phyloP scores from a whole-genome alignment of 2,329 filamentous ascomycete genomes.

The Pyrenochaeta sp. region DNA sequence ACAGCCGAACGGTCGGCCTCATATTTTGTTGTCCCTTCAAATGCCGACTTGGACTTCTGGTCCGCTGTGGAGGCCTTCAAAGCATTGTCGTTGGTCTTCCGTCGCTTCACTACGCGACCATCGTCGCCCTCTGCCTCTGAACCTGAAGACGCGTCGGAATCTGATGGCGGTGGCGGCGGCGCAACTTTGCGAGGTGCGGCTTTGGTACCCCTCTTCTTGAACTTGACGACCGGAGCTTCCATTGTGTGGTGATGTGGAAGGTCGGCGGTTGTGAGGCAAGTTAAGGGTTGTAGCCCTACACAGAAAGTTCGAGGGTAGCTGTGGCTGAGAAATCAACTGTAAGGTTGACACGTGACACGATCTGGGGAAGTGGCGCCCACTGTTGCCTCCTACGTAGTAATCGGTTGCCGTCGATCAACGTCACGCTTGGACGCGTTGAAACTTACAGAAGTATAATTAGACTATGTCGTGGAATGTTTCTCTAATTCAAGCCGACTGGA shows the following conservation, averaged over 20 bases:
- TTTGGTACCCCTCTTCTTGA: slow-evolving; percentile 87
- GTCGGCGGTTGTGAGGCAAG: not conserved
- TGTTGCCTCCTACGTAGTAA: not conserved
- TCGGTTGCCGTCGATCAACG: not conserved
- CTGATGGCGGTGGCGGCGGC: slow-evolving; percentile 72
- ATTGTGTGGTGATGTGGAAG: slow-evolving; percentile 32
- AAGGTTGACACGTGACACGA: slow-evolving; percentile 13
- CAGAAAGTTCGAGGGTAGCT: slow-evolving; percentile 34
- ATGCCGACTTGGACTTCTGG: slow-evolving; percentile 53
- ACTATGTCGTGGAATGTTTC: not conserved
- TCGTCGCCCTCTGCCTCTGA: slow-evolving; percentile 73
- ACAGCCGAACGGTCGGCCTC: slow-evolving; percentile 68
- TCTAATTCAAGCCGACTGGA: not conserved
- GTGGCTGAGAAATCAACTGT: slow-evolving; percentile 33
- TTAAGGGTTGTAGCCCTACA: not conserved
- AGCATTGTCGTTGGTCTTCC: slow-evolving; percentile 72
- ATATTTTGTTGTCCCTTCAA: slow-evolving; percentile 61
- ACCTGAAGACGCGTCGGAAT: slow-evolving; percentile 70
- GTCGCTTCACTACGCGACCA: slow-evolving; percentile 80
- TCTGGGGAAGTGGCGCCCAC: slow-evolving; percentile 21
- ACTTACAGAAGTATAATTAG: not conserved
- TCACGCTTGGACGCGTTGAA: slow-evolving; percentile 1
- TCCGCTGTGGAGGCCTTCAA: slow-evolving; percentile 71
- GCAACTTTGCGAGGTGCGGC: slow-evolving; percentile 82
- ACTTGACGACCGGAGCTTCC: slow-evolving; percentile 68